Percentiles rank a stretch among this genome's conserved stretches.
These are phyloP conservation scores for Backusella tarrabulga DNA, from an alignment of 192 early-diverging fungal genomes.

Conservation along the genomic window DNA sequence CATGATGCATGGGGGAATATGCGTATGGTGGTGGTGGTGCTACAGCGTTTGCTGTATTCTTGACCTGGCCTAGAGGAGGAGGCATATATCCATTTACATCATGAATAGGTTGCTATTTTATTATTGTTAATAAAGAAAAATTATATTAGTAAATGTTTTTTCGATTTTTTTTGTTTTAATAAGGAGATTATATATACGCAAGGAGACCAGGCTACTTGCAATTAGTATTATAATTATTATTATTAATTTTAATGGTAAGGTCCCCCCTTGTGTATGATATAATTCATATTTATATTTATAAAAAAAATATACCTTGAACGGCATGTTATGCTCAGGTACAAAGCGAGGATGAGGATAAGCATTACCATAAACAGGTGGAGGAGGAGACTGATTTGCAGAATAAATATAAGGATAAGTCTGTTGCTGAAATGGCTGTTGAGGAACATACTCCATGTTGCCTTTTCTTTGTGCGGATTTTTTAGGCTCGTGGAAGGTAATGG, in stretches of 20 bases:
- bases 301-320: neutral
- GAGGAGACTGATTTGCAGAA: neutral
- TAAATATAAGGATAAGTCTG: neutral
- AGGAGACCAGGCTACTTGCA: neutral
- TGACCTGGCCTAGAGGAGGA: neutral
- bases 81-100: neutral
- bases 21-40: neutral
- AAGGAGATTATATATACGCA: neutral
- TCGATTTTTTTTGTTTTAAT: neutral
- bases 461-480: slow-evolving; percentile 58
- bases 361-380: slow-evolving; percentile 2
- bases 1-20: neutral
- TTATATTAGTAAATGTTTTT: neutral
- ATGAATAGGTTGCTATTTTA: neutral
- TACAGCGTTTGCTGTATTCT: neutral
- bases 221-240: too few species aligned
- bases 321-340: neutral
- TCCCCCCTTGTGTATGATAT: neutral
- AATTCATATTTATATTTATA: neutral
- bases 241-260: neutral
- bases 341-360: neutral
- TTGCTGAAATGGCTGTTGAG: neutral
- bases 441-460: neutral
- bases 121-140: neutral
- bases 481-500: slow-evolving; percentile 90